These are phyloP conservation scores for Linnemannia hyalina DNA, from an alignment of 192 early-diverging fungal genomes.

Conservation along the genomic window DNA sequence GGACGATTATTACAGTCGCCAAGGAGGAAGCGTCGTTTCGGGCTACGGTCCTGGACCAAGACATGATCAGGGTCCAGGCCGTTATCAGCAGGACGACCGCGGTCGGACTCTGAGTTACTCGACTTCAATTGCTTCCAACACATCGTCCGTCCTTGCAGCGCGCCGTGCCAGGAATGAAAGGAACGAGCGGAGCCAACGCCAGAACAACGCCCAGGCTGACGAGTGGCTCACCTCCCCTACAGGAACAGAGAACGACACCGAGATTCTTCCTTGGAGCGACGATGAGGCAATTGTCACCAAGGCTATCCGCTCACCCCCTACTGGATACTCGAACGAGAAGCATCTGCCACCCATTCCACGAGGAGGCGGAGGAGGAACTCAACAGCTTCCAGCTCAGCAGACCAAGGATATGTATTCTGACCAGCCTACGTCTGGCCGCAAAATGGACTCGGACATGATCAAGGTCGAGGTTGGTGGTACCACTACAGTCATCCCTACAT, in stretches of 20 bases:
- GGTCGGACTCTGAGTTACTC: conserved; percentile 36
- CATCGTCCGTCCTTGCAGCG: conserved; percentile 39
- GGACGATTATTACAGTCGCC: conserved; percentile 46
- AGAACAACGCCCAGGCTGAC: conserved; percentile 14
- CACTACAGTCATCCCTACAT: conserved; percentile 40
- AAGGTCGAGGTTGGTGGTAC: conserved; percentile 50
- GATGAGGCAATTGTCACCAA: conserved; percentile 53
- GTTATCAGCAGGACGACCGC: conserved; percentile 11
- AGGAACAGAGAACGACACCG: conserved; percentile 49
- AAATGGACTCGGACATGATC: conserved; percentile 47
- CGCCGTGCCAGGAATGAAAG: conserved; percentile 40
- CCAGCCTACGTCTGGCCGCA: not conserved
- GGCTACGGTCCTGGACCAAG: conserved; percentile 8
- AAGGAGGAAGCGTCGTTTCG: conserved; percentile 3
- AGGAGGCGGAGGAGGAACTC: not conserved
- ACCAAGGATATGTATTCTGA: not conserved
- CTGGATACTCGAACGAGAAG: conserved; percentile 43
- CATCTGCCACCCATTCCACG: conserved; percentile 33
- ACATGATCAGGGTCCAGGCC: conserved; percentile 21
- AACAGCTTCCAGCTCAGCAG: not conserved
- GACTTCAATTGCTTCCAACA: conserved; percentile 42
- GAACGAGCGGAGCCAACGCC: conserved; percentile 20
- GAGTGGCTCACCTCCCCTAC: conserved; percentile 52
- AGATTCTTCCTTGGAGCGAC: conserved; percentile 52
- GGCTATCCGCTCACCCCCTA: conserved; percentile 48